Base-by-base conservation (phyloP, 257 asterid species). In the Lycium ferocissimum region DNA sequence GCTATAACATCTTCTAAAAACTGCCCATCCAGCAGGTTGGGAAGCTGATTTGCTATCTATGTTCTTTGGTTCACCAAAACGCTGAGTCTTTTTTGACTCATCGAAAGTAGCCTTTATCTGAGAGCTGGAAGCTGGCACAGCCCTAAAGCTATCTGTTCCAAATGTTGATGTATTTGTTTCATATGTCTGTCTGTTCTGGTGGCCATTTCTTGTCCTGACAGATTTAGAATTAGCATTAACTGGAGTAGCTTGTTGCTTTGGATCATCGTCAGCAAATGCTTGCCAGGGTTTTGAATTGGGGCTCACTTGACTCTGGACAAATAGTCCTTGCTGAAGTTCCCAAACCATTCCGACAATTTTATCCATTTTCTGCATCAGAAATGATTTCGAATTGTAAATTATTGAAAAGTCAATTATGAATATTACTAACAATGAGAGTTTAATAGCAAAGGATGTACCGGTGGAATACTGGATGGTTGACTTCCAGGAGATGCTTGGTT, bases 1-100 rank as follows among this genome's bases (percentile, higher is more conserved):
- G 45, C 22, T 59, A 40, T 35, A 35, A 18, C 22, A 18, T 83
- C 20, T 40, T 73, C 88, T 87, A 91, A 86, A 91, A 96, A 58
- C 99, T 83, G 98, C 99, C 99, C 99, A 96, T 56, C 99, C 99
- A 71, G 98, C 94, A 72, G 99, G 99, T 86, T 93, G 97, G 76
- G 97, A 75, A 40, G 89, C 89, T 37, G 91, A 85, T 91, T 89
- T 93, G 82, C 87, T 92, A 49, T 84, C 94, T 35, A 81, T 61
- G 82, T 87, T 88, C 93, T 91, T 94, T 57, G 88, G 80, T 71
- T 87, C 96, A 49, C 89, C 94, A 84, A 90, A 86, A 61, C 26
- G 53, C 85, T 51, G 79, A 49, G 26, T 53, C 35, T 86, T 90
- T 91, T 90, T 94, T 17, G 88, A 84, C 71, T 86, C 96, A 18